These are phyloP conservation scores for Lasiodiplodia sp. DNA, from an alignment of 2,329 filamentous ascomycete species.

Conservation along the genomic window DNA sequence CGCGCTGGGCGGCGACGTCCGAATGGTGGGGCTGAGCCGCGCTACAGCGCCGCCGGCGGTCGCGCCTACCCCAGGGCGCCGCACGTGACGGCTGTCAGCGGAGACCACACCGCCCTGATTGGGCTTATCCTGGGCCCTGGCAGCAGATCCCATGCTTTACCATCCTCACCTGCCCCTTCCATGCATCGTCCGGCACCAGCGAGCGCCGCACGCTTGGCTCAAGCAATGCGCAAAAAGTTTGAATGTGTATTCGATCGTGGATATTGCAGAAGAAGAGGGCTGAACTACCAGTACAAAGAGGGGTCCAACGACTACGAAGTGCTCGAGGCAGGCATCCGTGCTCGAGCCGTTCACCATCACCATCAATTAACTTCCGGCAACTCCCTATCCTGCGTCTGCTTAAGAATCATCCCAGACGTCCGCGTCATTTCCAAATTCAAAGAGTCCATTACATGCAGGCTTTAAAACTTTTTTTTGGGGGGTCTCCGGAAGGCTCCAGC, in stretches of 20 bases:
- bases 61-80: neutral
- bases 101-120: conserved; percentile 6
- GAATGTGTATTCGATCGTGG: neutral
- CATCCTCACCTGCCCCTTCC: neutral
- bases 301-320: neutral
- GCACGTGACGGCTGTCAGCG: conserved; percentile 28
- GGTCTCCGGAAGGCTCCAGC: conserved; percentile 15
- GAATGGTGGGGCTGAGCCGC: conserved; percentile 27
- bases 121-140: neutral
- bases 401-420: conserved; percentile 6
- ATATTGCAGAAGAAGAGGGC: conserved; percentile 6
- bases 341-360: conserved; percentile 1
- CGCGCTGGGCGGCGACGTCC: conserved; percentile 31
- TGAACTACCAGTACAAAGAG: conserved; percentile 16
- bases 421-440: conserved; percentile 20
- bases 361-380: conserved; percentile 5
- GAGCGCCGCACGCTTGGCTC: neutral
- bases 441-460: conserved; percentile 20
- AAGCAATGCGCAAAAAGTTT: neutral
- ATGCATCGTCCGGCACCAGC: neutral
- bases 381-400: conserved; percentile 10
- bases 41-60: neutral
- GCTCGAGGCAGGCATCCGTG: conserved; percentile 11
- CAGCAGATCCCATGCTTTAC: neutral
- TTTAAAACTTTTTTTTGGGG: conserved; percentile 17